Evolutionary conservation across 441 rosid genomes (phyloP).

Genomic region (Populus trichocarpa): DNA sequence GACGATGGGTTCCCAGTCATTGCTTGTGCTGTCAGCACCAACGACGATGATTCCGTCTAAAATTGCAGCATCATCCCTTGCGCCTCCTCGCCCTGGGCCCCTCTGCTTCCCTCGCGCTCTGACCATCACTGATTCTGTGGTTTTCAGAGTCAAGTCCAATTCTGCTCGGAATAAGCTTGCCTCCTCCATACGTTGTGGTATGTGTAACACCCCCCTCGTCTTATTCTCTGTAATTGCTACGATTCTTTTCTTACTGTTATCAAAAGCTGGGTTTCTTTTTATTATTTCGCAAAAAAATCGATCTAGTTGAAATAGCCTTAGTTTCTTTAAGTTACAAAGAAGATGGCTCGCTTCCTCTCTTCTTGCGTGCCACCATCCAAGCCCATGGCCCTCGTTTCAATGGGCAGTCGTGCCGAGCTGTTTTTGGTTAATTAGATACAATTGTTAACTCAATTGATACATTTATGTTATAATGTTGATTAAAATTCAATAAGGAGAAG

Average conservation of each 20-base stretch:
- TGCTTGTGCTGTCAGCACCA: not conserved
- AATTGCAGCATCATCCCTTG: not conserved
- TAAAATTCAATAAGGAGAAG: not conserved
- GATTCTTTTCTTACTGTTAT: not conserved
- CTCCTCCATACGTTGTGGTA: conserved; percentile 26
- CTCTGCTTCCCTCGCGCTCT: conserved; percentile 13
- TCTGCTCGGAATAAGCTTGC: not conserved
- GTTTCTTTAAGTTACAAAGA: not conserved
- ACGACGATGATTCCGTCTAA: not conserved
- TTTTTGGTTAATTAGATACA: not conserved
- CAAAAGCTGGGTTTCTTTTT: no score
- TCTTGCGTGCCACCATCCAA: not conserved
- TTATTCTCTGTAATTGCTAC: not conserved
- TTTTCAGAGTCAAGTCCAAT: conserved; percentile 12
- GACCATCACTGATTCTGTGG: not conserved
- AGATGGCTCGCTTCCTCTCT: not conserved
- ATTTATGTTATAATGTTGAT: not conserved
- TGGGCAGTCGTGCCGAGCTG: not conserved
- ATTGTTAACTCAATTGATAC: not conserved
- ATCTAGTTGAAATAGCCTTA: not conserved
- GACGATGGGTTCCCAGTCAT: not conserved
- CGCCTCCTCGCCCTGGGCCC: not conserved
- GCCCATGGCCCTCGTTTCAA: not conserved
- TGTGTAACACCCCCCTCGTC: not conserved
- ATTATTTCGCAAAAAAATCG: not conserved